phyloP scores from a whole-genome alignment of 2,329 filamentous ascomycete genomes.

The Xylaria sp. region DNA sequence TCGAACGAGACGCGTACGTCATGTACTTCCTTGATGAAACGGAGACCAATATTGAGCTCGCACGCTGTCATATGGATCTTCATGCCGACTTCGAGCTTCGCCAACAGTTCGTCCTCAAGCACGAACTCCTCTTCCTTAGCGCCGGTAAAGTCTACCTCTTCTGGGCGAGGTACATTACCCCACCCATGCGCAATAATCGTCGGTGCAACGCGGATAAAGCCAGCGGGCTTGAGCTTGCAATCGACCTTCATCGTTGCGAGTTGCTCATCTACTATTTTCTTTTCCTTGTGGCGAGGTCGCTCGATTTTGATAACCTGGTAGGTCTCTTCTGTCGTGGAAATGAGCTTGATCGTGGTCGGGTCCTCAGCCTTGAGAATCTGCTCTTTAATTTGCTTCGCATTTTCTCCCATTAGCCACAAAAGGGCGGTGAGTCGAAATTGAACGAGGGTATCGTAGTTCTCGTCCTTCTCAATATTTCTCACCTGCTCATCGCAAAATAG shows the following conservation, averaged over 20 bases:
- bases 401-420: slow-evolving; percentile 32
- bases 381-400: slow-evolving; percentile 34
- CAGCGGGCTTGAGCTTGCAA: slow-evolving; percentile 48
- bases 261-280: slow-evolving; percentile 26
- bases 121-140: slow-evolving; percentile 57
- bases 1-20: slow-evolving; percentile 67
- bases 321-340: slow-evolving; percentile 56
- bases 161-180: slow-evolving; percentile 47
- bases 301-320: slow-evolving; percentile 65
- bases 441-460: slow-evolving; percentile 48
- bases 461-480: slow-evolving; percentile 39
- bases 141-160: slow-evolving; percentile 37
- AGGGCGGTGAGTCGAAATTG: slow-evolving; percentile 53
- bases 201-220: slow-evolving; percentile 51
- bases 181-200: slow-evolving; percentile 56
- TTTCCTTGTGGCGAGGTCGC: slow-evolving; percentile 35
- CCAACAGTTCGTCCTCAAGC: slow-evolving; percentile 65
- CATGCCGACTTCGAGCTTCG: slow-evolving; percentile 66
- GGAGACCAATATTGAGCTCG: slow-evolving; percentile 60
- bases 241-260: slow-evolving; percentile 22
- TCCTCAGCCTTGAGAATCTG: slow-evolving; percentile 27
- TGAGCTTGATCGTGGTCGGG: slow-evolving; percentile 46
- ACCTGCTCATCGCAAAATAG: slow-evolving; percentile 60
- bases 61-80: slow-evolving; percentile 63
- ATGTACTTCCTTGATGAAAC: slow-evolving; percentile 66